These are phyloP conservation scores for Rhodamnia argentea DNA, from an alignment of 345 rosid species.

Conservation along the genomic window DNA sequence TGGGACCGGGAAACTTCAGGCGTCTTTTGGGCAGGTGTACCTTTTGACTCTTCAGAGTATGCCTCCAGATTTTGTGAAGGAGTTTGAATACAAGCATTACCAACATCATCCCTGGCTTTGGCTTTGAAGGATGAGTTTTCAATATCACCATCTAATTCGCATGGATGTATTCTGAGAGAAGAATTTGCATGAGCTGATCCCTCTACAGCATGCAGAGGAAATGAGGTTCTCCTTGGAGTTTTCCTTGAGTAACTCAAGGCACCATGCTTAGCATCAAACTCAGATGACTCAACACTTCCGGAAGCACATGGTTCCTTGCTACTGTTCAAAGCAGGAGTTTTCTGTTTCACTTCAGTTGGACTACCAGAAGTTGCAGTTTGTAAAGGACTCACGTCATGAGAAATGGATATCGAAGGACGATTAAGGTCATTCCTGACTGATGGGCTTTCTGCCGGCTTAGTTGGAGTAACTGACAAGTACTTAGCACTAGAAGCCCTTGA, in stretches of 20 bases:
- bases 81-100: constrained; percentile 13
- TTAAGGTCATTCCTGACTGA: constrained; percentile 1
- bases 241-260: constrained; percentile 39
- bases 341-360: constrained; percentile 6
- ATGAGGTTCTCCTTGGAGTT: constrained; percentile 23
- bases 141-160: constrained; percentile 1
- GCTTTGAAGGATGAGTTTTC: constrained; percentile 15
- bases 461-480: constrained; percentile 16
- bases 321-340: constrained; percentile 15
- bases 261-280: constrained; percentile 8
- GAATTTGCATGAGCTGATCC: constrained; percentile 7
- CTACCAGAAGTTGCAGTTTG: constrained; percentile 5
- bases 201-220: constrained; percentile 22
- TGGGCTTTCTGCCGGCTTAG: constrained; percentile 5
- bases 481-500: constrained; percentile 13
- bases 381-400: not conserved
- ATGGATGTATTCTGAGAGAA: not conserved
- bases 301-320: constrained; percentile 9
- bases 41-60: constrained; percentile 12
- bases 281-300: constrained; percentile 18
- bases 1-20: constrained; percentile 5
- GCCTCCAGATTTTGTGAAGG: constrained; percentile 15
- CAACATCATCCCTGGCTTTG: constrained; percentile 5
- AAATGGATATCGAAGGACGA: constrained; percentile 8
- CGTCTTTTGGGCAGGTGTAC: constrained; percentile 23